Evolutionary conservation across 495 filamentous ascomycete species (phyloP).

Genomic region (Aspergillus cavernicola): DNA sequence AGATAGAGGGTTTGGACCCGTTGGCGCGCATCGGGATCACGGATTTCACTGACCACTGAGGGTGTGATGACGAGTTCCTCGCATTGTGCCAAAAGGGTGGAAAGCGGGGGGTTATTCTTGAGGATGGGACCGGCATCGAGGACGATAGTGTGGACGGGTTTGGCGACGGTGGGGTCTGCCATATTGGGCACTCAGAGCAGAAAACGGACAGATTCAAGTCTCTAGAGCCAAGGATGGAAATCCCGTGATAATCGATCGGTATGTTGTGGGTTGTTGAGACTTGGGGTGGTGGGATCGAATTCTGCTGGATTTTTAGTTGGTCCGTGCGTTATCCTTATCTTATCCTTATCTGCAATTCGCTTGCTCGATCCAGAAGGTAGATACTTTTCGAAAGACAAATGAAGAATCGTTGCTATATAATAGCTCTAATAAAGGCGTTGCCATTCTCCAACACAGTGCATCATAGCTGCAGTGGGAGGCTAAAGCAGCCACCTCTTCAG

Average conservation of each 20-base stretch:
- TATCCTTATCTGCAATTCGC: no score
- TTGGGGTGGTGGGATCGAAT: slow-evolving; percentile 1
- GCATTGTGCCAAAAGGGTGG: slow-evolving; percentile 68
- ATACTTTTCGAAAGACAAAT: no score
- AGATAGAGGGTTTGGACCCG: slow-evolving; percentile 76
- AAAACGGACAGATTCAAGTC: no score
- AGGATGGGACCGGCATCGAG: slow-evolving; percentile 91
- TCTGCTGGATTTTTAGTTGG: slow-evolving; percentile 18
- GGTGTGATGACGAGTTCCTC: slow-evolving; percentile 81
- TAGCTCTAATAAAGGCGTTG: no score
- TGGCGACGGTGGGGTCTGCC: slow-evolving; percentile 47
- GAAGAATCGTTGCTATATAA: no score
- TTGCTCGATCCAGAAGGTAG: no score
- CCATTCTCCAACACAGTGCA: no score
- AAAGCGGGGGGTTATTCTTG: slow-evolving; percentile 78
- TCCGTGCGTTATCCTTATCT: slow-evolving; percentile 21
- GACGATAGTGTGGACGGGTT: slow-evolving; percentile 77
- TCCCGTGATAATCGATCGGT: background rate
- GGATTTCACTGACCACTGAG: slow-evolving; percentile 82
- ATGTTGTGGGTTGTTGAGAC: background rate
- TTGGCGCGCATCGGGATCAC: slow-evolving; percentile 73
- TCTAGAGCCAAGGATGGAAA: background rate
- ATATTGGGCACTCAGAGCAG: slow-evolving; percentile 24
- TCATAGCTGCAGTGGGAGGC: no score
- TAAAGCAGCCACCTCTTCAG: no score